Base-by-base conservation (phyloP, 2,329 filamentous ascomycete species). In the Apiospora rasikravindrae region DNA sequence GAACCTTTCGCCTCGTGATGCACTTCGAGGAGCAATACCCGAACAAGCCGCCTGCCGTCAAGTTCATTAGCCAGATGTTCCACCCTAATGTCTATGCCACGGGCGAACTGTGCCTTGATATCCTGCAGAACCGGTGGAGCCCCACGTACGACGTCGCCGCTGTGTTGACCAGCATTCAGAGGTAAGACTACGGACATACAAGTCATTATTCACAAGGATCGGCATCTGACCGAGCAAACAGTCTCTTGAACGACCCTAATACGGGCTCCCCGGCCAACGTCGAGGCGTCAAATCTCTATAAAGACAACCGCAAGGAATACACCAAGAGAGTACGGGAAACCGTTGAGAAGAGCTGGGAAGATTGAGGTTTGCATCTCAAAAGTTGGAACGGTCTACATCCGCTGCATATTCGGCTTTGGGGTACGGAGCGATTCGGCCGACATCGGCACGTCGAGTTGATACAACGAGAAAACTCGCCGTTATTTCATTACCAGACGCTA, bases 281-380 rank as follows among this genome's bases (percentile, higher is more conserved):
- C 77, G 96, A 99, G 84, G 96, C 96, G 1, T 98, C 95, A 71
- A 99, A 98, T 81, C 87, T 98, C 11, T 99, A 98, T 88, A 98
- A 98, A 82, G 96, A 99, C 81, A 98, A 98, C 83, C 90, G 95
- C 74, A 95, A 95, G 82, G 96, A 99, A 81, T 99, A 99, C 81
- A 94, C 92, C 37, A 99, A 99, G 86, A 88, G 95, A 24, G 96
- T 99, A 61, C 88, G 95, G 67, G 96, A 98, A 86, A 98, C 96
- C 0, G 96, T 99, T 22, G 96, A 99, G 87, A 98, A 98, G 90
- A 98, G 96, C 86, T 99, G 96, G 96, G 96, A 98, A 75, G 96
- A 98, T 79, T 97, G 75, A 67, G 69, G 40, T 8, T n/a, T n/a
- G 24, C 57, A 40, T n/a, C 22, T 40, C 22, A 22, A 64, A 64